phyloP scores from a whole-genome alignment of 108 stramenopile species.

The Nannochloropsis oceanica region DNA sequence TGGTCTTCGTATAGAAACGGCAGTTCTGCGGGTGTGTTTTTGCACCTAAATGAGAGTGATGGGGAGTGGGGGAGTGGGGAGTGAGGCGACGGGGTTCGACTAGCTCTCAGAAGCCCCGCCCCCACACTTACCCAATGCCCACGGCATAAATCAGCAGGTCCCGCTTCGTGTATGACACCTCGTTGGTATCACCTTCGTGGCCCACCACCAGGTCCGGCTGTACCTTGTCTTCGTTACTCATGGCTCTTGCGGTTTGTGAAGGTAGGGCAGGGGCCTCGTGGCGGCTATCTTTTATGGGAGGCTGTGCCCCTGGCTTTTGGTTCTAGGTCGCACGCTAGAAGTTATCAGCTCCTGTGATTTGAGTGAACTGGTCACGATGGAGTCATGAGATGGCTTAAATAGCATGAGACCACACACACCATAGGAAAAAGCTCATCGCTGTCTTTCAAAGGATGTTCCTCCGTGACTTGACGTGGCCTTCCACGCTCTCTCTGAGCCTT shows the following conservation, averaged over 20 bases:
- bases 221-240: neutral
- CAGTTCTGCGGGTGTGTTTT: constrained; percentile 1
- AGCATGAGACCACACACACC: no score
- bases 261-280: no score
- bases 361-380: no score
- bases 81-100: neutral
- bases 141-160: constrained; percentile 31
- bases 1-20: constrained; percentile 23
- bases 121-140: constrained; percentile 10
- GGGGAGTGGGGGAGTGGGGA: neutral
- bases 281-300: no score
- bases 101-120: neutral
- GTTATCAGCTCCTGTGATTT: no score
- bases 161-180: constrained; percentile 19
- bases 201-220: neutral
- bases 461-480: no score
- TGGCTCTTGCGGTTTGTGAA: neutral
- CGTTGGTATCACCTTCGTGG: neutral
- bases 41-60: neutral
- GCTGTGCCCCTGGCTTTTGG: no score
- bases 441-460: no score
- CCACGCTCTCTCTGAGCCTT: no score
- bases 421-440: no score
- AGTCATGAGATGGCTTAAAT: no score
- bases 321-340: no score